Conservation (phyloP, 140 eudicot species). For the Flaveria floridana region DNA sequence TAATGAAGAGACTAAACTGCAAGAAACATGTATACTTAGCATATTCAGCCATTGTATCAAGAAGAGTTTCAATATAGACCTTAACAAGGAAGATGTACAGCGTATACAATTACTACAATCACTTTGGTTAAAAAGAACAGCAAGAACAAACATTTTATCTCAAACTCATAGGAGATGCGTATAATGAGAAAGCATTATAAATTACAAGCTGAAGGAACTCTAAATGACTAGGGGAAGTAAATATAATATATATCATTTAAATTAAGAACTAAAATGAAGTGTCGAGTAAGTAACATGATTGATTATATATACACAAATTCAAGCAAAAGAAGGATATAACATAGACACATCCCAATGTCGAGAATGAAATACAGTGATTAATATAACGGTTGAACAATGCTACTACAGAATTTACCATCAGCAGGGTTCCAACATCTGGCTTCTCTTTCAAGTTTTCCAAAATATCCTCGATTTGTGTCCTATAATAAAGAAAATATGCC, state of each 20-base stretch:
- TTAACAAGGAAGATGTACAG: constrained; percentile 12
- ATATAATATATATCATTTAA: constrained; percentile 6
- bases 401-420: constrained; percentile 50
- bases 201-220: constrained; percentile 18
- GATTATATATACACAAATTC: constrained; percentile 9
- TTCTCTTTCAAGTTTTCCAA: constrained; percentile 85
- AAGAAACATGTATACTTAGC: constrained; percentile 12
- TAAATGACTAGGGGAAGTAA: background rate
- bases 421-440: constrained; percentile 78
- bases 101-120: constrained; percentile 6
- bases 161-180: background rate
- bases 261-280: background rate
- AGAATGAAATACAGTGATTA: background rate
- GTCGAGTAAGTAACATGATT: constrained; percentile 1
- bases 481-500: constrained; percentile 30
- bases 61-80: background rate
- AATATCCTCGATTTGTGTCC: constrained; percentile 87
- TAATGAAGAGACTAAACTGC: constrained; percentile 12
- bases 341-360: constrained; percentile 2
- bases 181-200: background rate
- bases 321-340: constrained; percentile 18
- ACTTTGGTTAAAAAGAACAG: background rate
- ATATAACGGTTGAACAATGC: constrained; percentile 18
- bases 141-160: constrained; percentile 3
- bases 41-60: constrained; percentile 15